phyloP scores from a whole-genome alignment of 768 basidiomycete species.

The Boletus pseudo-olivaceus region DNA sequence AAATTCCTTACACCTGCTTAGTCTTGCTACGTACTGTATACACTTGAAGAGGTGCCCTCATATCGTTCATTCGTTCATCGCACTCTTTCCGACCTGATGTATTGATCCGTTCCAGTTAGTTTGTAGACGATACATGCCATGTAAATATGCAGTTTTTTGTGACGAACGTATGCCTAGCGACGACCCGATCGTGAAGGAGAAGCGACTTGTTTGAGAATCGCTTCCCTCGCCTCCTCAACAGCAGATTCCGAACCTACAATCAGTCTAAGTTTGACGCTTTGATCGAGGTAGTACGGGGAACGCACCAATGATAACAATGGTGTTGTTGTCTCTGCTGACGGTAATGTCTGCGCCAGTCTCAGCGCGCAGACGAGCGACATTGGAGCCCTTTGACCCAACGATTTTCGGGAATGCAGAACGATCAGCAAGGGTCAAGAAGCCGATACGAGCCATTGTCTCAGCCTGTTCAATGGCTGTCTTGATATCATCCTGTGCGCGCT shows the following conservation, averaged over 20 bases:
- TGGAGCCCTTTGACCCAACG: conserved; percentile 88
- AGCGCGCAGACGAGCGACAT: conserved; percentile 79
- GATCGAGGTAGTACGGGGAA: not conserved
- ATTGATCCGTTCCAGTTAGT: conserved; percentile 26
- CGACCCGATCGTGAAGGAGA: conserved; percentile 23
- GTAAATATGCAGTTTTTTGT: conserved; percentile 20
- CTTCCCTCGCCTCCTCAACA: conserved; percentile 70
- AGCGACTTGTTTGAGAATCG: conserved; percentile 60
- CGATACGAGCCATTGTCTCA: conserved; percentile 70
- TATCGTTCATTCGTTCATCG: too few species aligned
- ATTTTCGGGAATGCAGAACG: conserved; percentile 88
- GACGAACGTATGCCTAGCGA: conserved; percentile 14
- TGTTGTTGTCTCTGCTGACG: conserved; percentile 83
- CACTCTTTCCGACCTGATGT: not conserved
- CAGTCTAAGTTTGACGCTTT: conserved; percentile 4
- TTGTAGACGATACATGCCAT: conserved; percentile 23
- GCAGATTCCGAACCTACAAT: conserved; percentile 61
- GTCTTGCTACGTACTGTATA: too few species aligned
- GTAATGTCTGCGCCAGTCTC: conserved; percentile 93
- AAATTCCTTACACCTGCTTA: too few species aligned
- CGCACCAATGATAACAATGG: conserved; percentile 82
- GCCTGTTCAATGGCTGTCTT: conserved; percentile 71
- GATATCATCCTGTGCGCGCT: conserved; percentile 67
- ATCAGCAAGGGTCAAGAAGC: conserved; percentile 80
- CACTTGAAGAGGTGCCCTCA: too few species aligned